These are phyloP conservation scores for Apostasia shenzhenica DNA, from an alignment of 106 monocot species.

Conservation along the genomic window DNA sequence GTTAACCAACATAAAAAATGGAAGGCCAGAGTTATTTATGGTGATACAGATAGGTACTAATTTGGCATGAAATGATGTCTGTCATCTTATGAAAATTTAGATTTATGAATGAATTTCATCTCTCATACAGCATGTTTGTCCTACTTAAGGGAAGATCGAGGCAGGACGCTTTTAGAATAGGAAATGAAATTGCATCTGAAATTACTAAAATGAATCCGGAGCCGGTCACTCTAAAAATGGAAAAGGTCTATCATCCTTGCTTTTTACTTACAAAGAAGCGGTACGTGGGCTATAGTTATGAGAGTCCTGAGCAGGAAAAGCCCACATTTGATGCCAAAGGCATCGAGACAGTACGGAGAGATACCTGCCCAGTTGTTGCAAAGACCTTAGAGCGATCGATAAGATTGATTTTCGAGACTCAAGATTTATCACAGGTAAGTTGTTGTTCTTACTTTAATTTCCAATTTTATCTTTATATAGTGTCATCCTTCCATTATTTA, in stretches of 20 bases:
- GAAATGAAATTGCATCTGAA: slow-evolving; percentile 85
- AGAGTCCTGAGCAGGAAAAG: slow-evolving; percentile 55
- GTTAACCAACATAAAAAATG: slow-evolving; percentile 68
- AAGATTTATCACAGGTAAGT: slow-evolving; percentile 56
- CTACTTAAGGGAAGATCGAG: slow-evolving; percentile 66
- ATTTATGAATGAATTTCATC: slow-evolving; percentile 4
- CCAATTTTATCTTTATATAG: not conserved
- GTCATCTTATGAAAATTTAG: not conserved
- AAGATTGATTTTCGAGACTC: slow-evolving; percentile 74
- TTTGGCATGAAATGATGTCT: not conserved
- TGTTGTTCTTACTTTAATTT: slow-evolving; percentile 1
- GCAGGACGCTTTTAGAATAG: slow-evolving; percentile 86
- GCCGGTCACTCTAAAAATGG: slow-evolving; percentile 84
- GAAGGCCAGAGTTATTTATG: slow-evolving; percentile 93
- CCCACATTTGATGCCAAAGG: slow-evolving; percentile 95
- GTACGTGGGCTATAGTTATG: slow-evolving; percentile 97
- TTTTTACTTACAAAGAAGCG: slow-evolving; percentile 98
- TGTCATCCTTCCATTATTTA: not conserved
- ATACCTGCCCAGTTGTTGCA: slow-evolving; percentile 89
- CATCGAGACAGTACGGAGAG: slow-evolving; percentile 90
- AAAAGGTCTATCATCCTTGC: slow-evolving; percentile 86
- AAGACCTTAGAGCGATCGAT: slow-evolving; percentile 79
- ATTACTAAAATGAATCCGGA: slow-evolving; percentile 87
- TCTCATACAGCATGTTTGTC: slow-evolving; percentile 80
- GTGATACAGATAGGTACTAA: slow-evolving; percentile 91